Percentiles rank a stretch among this genome's conserved stretches.
phyloP scores from a whole-genome alignment of 1,284 basidiomycete species.

The Amylostereum areolatum region DNA sequence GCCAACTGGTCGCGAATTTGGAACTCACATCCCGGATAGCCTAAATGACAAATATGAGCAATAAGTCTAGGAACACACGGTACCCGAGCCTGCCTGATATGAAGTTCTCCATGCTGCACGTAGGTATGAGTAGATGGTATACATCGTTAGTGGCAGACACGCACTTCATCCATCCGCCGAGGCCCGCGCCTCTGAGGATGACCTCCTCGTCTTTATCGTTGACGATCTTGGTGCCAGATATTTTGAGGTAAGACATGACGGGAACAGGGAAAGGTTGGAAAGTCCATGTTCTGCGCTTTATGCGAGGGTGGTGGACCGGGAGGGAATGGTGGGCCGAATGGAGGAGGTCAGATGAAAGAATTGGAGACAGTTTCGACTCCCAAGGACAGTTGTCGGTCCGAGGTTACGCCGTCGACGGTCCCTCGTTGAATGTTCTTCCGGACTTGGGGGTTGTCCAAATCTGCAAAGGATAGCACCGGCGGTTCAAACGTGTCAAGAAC shows the following conservation, averaged over 20 bases:
- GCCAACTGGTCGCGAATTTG: conserved; percentile 66
- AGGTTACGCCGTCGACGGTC: too few species aligned
- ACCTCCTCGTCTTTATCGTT: conserved; percentile 49
- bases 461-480: too few species aligned
- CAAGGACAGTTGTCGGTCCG: too few species aligned
- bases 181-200: conserved; percentile 59
- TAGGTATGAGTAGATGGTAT: background rate
- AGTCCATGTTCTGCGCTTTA: background rate
- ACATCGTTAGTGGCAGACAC: conserved; percentile 16
- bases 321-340: too few species aligned
- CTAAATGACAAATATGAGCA: conserved; percentile 16
- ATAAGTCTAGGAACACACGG: background rate
- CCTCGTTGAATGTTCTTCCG: too few species aligned
- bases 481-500: too few species aligned
- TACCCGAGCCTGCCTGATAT: conserved; percentile 34
- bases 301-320: too few species aligned
- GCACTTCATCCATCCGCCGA: conserved; percentile 70
- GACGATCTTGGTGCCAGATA: conserved; percentile 52
- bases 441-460: too few species aligned
- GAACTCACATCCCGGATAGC: conserved; percentile 56
- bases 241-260: conserved; percentile 39
- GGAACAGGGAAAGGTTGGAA: background rate
- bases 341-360: too few species aligned
- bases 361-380: too few species aligned
- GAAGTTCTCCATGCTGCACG: conserved; percentile 55